Percentiles rank a stretch among this genome's conserved stretches.
Conservation (phyloP, 768 basidiomycete genomes). For the Phaffia australis region DNA sequence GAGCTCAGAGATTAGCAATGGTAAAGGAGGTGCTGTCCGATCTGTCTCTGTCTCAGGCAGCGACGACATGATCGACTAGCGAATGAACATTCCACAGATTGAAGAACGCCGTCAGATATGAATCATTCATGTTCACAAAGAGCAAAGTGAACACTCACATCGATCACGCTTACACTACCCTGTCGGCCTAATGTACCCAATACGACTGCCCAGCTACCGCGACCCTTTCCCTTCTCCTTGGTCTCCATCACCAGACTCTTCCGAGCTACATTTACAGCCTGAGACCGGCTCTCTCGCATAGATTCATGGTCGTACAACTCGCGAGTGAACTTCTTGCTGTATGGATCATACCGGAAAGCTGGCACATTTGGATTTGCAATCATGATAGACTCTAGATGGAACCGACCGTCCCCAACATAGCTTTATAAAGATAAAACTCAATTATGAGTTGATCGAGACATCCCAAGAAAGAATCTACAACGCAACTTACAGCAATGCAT, state of each 20-base stretch:
- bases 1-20: conserved; percentile 89
- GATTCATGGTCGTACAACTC: conserved; percentile 81
- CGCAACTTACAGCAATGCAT: conserved; percentile 71
- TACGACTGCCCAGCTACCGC: conserved; percentile 70
- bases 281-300: conserved; percentile 65
- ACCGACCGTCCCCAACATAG: conserved; percentile 94
- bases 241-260: conserved; percentile 45
- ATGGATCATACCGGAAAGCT: conserved; percentile 96
- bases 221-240: conserved; percentile 30
- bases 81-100: conserved; percentile 1
- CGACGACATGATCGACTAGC: conserved; percentile 28
- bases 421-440: conserved; percentile 39
- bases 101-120: neutral
- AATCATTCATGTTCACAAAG: neutral
- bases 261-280: conserved; percentile 65
- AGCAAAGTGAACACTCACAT: conserved; percentile 42
- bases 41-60: conserved; percentile 22
- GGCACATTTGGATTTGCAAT: conserved; percentile 93
- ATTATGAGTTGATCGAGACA: too few species aligned
- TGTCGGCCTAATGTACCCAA: conserved; percentile 91
- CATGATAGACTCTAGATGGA: conserved; percentile 98
- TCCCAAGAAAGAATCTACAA: neutral
- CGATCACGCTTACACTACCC: conserved; percentile 78
- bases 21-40: conserved; percentile 44
- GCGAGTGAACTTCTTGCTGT: conserved; percentile 89